Evolutionary conservation across 108 stramenopile genomes (phyloP).

Genomic region (Nannochloropsis gaditana): DNA sequence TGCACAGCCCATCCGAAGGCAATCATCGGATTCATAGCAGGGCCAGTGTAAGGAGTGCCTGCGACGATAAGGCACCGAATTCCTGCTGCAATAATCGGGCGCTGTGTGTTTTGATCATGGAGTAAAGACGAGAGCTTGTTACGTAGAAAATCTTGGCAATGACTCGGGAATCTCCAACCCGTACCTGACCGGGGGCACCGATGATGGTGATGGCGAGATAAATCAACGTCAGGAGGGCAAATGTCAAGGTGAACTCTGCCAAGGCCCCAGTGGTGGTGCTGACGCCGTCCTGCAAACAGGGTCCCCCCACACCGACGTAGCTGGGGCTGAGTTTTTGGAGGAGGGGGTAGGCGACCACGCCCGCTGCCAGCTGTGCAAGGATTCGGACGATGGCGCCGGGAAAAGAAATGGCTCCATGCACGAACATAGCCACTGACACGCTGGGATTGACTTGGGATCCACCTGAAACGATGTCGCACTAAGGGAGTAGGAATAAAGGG

Average conservation of each 20-base stretch:
- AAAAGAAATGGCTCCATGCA: conserved; percentile 33
- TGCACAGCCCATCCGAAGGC: conserved; percentile 39
- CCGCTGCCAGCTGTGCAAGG: conserved; percentile 38
- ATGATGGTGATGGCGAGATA: conserved; percentile 35
- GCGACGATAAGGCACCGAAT: conserved; percentile 33
- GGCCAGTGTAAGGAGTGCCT: conserved; percentile 32
- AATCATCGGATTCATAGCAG: conserved; percentile 51
- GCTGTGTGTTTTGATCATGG: conserved; percentile 27
- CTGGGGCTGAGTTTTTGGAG: conserved; percentile 28
- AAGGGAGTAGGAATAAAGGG: not conserved
- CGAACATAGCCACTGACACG: conserved; percentile 36
- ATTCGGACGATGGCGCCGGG: conserved; percentile 34
- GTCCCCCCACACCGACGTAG: conserved; percentile 45
- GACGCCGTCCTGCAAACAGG: conserved; percentile 27
- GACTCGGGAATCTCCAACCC: not conserved
- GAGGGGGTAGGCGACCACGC: conserved; percentile 39
- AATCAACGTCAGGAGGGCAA: conserved; percentile 31
- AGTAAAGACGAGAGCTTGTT: not conserved
- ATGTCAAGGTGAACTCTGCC: conserved; percentile 35
- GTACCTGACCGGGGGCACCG: not conserved
- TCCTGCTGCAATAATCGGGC: conserved; percentile 41
- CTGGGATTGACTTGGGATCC: conserved; percentile 48
- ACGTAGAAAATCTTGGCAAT: too few species aligned
- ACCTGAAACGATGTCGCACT: conserved; percentile 38
- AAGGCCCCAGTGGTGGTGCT: conserved; percentile 25